Evolutionary conservation across 306 rosid genomes (phyloP).

Genomic region (Arachis hypogaea): DNA sequence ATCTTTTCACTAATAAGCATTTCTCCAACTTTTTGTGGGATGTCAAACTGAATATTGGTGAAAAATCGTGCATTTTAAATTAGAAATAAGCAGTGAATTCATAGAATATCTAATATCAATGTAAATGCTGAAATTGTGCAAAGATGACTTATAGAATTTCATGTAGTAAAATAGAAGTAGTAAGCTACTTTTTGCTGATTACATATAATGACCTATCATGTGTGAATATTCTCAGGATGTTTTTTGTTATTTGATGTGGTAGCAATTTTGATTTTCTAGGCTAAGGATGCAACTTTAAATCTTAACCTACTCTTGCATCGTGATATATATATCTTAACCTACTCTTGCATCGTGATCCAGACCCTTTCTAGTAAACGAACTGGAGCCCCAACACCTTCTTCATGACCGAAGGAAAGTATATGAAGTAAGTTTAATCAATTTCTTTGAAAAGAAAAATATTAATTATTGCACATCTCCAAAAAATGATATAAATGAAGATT

Average conservation of each 20-base stretch:
- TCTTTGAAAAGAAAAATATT: background rate
- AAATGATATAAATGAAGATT: background rate
- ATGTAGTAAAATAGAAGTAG: background rate
- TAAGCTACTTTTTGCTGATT: too few species aligned
- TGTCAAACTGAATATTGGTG: too few species aligned
- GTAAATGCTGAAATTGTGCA: background rate
- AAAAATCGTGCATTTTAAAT: background rate
- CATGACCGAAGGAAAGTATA: conserved; percentile 95
- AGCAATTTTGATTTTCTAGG: background rate
- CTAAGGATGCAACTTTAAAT: background rate
- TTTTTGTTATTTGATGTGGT: too few species aligned
- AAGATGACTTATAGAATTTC: background rate
- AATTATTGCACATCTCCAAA: background rate
- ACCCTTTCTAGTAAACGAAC: conserved; percentile 85
- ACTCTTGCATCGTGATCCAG: conserved; percentile 59
- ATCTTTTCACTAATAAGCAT: too few species aligned
- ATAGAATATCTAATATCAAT: background rate
- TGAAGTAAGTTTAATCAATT: conserved; percentile 60
- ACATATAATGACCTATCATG: too few species aligned
- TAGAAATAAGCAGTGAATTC: background rate
- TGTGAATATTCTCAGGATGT: too few species aligned
- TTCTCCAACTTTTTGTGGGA: too few species aligned
- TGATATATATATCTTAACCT: conserved; percentile 33
- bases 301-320: too few species aligned
- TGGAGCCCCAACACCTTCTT: conserved; percentile 96